Base-by-base conservation (phyloP, 108 stramenopile species). In the Parietichytrium sp. region DNA sequence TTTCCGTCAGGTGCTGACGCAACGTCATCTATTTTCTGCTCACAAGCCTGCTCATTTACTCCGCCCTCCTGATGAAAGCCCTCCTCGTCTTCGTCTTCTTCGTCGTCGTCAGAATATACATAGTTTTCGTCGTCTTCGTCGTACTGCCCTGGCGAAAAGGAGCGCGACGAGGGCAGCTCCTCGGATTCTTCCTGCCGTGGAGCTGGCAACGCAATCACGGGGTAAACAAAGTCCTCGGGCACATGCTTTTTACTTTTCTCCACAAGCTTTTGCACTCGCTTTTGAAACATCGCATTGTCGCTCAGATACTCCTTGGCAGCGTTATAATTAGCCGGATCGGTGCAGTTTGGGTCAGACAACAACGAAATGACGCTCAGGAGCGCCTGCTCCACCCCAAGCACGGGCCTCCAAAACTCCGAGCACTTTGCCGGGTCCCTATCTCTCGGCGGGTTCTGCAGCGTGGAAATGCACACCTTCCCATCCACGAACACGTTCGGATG, bases 81-180 rank as follows among this genome's bases (percentile, higher is more conserved):
- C n/a, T n/a, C n/a, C n/a, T n/a, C n/a, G n/a, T n/a, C n/a, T n/a
- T n/a, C n/a, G n/a, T n/a, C n/a, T n/a, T n/a, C 61, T 13, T 72
- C 61, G 15, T 72, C 61, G 10, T 72, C 61, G 42, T 72, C 61
- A 7, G 61, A 72, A 45, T 72, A 72, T 6, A 72, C 61, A n/a
- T 72, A 72, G 10, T 72, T 42, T 16, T 45, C 0, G 20, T 72
- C 61, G 10, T 31, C 61, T 25, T 72, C 61, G 10, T 31, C 29
- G 3, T 27, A 33, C 13, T 72, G n/a, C n/a, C n/a, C n/a, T n/a
- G n/a, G n/a, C n/a, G n/a, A n/a, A n/a, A n/a, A n/a, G n/a, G n/a
- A n/a, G n/a, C n/a, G n/a, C n/a, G n/a, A n/a, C n/a, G n/a, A n/a
- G n/a, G n/a, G n/a, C n/a, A n/a, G n/a, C n/a, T n/a, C n/a, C n/a